Evolutionary conservation across 2,329 filamentous ascomycete genomes (phyloP), one percentile per base, ranked within the genome.

Genomic region (Aschersonia sp.): DNA sequence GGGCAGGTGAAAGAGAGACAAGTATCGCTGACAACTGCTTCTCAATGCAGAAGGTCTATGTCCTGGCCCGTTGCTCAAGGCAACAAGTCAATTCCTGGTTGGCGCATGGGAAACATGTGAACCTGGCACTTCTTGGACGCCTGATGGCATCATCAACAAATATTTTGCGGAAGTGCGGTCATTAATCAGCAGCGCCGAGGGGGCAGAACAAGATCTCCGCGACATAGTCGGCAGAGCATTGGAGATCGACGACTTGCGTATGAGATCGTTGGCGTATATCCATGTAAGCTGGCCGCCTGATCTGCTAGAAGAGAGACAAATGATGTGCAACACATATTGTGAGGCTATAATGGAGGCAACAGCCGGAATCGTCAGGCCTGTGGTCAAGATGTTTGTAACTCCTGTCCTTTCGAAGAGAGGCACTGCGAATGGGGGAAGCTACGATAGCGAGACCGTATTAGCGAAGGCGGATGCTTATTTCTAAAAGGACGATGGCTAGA

Each of bases 351-450:
- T 48, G 47, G 35, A 40, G 1, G 43, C 35, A 2, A 35, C 45
- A 5, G n/a, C 40, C n/a, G 30, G 10, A 30, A 28, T 31, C 10
- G 9, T 32, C 9, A 40, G 30, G 28, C 32, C 10, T n/a, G 4
- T 12, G 3, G 30, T 53, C 4, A 42, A 49, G 9, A 38, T 51
- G 3, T 28, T 49, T 2, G 28, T 52, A 9, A 47, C 46, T 2
- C 53, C 53, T 1, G 31, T 32, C 9, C 38, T 55, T 2, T 9
- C 48, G 9, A 55, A 55, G n/a, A 42, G 48, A 28, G 53, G 53
- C 12, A 54, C 42, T 28, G 53, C 53, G 0, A 50, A 53, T 29
- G 53, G 53, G 0, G 44, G 48, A 6, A 20, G n/a, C 5, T 55
- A 51, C 9, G 45, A 52, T 5, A 20, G 5, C 5, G 12, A 31